Conservation (phyloP, 1,139 yeast species). For the Magnusiomyces paraingens region DNA sequence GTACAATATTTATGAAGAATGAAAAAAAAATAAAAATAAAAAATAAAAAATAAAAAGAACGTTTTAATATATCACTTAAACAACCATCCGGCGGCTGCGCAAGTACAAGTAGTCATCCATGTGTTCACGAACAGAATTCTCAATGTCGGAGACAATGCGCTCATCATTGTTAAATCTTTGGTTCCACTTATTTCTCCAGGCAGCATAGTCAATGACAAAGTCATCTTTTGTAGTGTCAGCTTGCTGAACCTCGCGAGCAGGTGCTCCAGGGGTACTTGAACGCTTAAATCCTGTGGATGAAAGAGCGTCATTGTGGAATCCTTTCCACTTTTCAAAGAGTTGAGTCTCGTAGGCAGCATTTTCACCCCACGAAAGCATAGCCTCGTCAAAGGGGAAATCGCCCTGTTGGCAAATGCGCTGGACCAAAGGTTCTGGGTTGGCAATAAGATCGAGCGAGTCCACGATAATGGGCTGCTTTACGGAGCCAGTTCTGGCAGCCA, state of each 20-base stretch:
- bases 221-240: conserved; percentile 10
- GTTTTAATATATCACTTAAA: not conserved
- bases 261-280: not conserved
- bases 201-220: conserved; percentile 21
- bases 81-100: conserved; percentile 7
- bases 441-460: conserved; percentile 25
- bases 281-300: conserved; percentile 24
- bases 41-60: not conserved
- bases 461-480: conserved; percentile 22
- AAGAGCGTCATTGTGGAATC: conserved; percentile 29
- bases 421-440: conserved; percentile 24
- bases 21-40: too few species aligned
- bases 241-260: conserved; percentile 1
- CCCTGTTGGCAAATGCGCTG: conserved; percentile 21
- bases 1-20: too few species aligned
- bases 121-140: conserved; percentile 21
- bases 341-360: conserved; percentile 20
- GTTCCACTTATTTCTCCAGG: conserved; percentile 24
- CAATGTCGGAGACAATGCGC: conserved; percentile 17
- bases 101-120: conserved; percentile 26
- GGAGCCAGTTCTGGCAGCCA: conserved; percentile 7
- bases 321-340: conserved; percentile 28
- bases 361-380: conserved; percentile 27
- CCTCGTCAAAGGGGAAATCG: conserved; percentile 21
- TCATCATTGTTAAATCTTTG: conserved; percentile 20